phyloP scores from a whole-genome alignment of 768 basidiomycete species.

The Polyporus arcularius region DNA sequence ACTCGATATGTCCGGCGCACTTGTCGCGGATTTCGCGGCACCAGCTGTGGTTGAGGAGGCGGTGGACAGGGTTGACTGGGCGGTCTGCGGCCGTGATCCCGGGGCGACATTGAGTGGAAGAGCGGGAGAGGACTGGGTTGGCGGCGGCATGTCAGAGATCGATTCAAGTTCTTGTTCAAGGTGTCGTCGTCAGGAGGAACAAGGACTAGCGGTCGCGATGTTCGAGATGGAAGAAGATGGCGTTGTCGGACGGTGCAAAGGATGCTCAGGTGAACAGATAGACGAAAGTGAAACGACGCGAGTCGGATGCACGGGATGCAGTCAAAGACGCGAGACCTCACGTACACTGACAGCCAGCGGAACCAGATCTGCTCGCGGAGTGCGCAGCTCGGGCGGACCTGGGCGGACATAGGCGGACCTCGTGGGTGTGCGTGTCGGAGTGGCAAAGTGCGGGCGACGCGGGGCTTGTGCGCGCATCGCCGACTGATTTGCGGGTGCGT shows the following conservation, averaged over 20 bases:
- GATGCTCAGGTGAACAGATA: not conserved
- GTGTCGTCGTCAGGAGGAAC: not conserved
- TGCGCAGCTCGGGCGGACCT: not conserved
- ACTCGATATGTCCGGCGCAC: conserved; percentile 74
- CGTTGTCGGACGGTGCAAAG: not conserved
- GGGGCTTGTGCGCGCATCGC: not conserved
- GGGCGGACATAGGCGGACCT: too few species aligned
- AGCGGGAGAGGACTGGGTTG: conserved; percentile 45
- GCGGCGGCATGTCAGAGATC: conserved; percentile 2
- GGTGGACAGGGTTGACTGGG: conserved; percentile 34
- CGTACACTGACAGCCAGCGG: not conserved
- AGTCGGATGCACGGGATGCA: too few species aligned
- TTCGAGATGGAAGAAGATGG: not conserved
- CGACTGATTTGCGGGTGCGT: not conserved
- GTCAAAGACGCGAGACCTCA: not conserved
- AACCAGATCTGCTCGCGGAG: not conserved
- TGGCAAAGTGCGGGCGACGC: not conserved
- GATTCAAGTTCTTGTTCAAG: not conserved
- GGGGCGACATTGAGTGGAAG: conserved; percentile 61
- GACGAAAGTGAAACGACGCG: too few species aligned
- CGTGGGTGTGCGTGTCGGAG: not conserved
- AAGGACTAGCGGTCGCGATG: not conserved
- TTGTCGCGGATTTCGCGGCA: conserved; percentile 23
- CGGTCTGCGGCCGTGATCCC: conserved; percentile 39
- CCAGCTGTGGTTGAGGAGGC: conserved; percentile 16